Base-by-base conservation (phyloP, 768 basidiomycete species). In the Termitomyces sp. region DNA sequence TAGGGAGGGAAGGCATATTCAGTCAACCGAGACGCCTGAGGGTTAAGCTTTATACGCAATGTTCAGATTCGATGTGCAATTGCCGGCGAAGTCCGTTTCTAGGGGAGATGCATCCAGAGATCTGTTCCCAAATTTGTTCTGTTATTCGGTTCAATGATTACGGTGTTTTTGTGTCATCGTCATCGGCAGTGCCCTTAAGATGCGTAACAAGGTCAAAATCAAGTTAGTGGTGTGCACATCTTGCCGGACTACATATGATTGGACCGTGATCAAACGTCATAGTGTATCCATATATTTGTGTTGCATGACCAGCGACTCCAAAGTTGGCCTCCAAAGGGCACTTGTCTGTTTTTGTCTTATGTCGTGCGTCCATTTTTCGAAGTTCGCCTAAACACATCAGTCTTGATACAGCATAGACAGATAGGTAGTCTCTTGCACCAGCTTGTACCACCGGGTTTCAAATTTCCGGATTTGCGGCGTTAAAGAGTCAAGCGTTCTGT, bases 1-100 rank as follows among this genome's bases (percentile, higher is more conserved):
- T 56, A 51, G 57, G 56, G 51, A 58, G 50, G 42, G 40, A 62
- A 45, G 59, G 36, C 52, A 57, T 55, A 3, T 26, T 24, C n/a
- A 34, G 12, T 44, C 56, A 22, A 27, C 10, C 3, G 10, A 12
- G 20, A 5, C 14, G 26, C 26, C 51, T 26, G n/a, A 16, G 26
- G 13, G 51, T 27, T 20, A 30, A 39, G 37, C 12, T 52, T 37
- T 52, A 27, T 52, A 52, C 37, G 16, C 9, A 7, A 18, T 39
- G 33, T 22, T 49, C 33, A 50, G 22, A n/a, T 50, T 20, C 20
- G 36, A 36, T 37, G 36, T 22, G 13, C 20, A 34, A 49, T 49
- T 20, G 39, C 42, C 53, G 53, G 53, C 32, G 37, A 54, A 43
- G 30, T n/a, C 53, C 53, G 53, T 54, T 43, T 54, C 42, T 42